Evolutionary conservation across 768 basidiomycete genomes (phyloP), one percentile per base, ranked within the genome.

Genomic region (Tricholoma sp.): DNA sequence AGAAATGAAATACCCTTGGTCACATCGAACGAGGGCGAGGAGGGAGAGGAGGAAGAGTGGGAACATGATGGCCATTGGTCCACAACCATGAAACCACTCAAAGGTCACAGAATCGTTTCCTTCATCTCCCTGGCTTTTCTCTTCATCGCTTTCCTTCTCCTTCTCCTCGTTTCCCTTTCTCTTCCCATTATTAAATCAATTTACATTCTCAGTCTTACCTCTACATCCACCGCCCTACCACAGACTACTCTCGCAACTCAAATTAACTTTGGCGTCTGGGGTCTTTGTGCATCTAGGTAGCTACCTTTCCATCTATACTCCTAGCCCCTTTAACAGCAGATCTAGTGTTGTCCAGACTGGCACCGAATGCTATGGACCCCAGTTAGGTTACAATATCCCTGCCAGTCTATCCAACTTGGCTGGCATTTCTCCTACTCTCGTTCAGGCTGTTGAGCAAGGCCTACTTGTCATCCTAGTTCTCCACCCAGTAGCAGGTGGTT

Each of bases 181-280:
- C 68, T 87, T 34, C 82, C 91, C 1, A 87, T 94, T 70, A 83
- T 86, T 66, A 86, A 84, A 67, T 65, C 81, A 18, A 79, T 91
- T 29, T 88, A 84, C 66, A 72, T 91, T 28, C 71, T 90, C 50
- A 62, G 70, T 17, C 66, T 89, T 70, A 61, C 69, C 56, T 68
- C 78, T 44, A 69, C 66, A 0, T 47, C 64, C 7, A 58, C 61
- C 0, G 62, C 55, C 41, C 66, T 71, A 50, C 76, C 77, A 2
- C 60, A 65, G 33, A 83, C 85, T 10, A 76, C 76, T 57, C 69
- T 83, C 11, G 83, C 84, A 29, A 85, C 83, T 3, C 73, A 77
- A 61, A 69, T 91, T 9, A 78, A 82, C 34, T 87, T 92, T 58
- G 92, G 92, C 3, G 85, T 92, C 5, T 93, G 91, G 87, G 92